Base-by-base conservation (phyloP, 2,329 filamentous ascomycete species). In the Fusarium penzigii region DNA sequence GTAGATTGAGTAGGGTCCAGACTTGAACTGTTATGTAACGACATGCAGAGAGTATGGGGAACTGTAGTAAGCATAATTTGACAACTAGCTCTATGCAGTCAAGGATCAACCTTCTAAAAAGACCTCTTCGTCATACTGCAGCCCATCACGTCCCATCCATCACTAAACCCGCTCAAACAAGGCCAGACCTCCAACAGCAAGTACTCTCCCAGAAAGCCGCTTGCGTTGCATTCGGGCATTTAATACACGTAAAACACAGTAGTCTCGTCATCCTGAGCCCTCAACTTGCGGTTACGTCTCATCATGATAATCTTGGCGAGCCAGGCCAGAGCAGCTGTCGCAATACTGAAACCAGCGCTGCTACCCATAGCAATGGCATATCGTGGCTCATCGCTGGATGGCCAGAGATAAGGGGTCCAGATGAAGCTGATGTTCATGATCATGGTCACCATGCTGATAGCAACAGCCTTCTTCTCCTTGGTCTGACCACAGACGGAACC, bases 401-500 rank as follows among this genome's bases (percentile, higher is more conserved):
- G 61, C 63, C 63, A 65, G 5, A 65, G 44, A 39, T 65, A 65
- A 3, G 63, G 63, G 13, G 63, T 65, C 58, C 61, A 65, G 47
- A 65, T 64, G n/a, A 61, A 62, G 52, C 58, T 61, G 8, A 64
- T 44, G 51, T 65, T 65, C 56, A 64, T 64, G 6, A 65, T 54
- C 55, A 60, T 65, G 1, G 61, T 65, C 2, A 62, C 62, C 62
- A 65, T 65, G 14, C 73, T 72, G 16, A 79, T 69, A 1, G 74
- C 69, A 2, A 72, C 72, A 0, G 77, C 76, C 59, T 76, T 78
- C 67, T 79, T 78, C 62, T 79, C 77, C 20, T 76, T 73, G 0
- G 75, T 77, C 61, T 79, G 77, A 1, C 74, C 75, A 17, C 75
- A 71, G 1, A 72, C 72, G 1, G 66, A 68, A 1, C 68, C 68